Percentiles rank a stretch among this genome's conserved stretches.
Conservation (phyloP, 1,284 basidiomycete genomes). For the Ustilago hordei region DNA sequence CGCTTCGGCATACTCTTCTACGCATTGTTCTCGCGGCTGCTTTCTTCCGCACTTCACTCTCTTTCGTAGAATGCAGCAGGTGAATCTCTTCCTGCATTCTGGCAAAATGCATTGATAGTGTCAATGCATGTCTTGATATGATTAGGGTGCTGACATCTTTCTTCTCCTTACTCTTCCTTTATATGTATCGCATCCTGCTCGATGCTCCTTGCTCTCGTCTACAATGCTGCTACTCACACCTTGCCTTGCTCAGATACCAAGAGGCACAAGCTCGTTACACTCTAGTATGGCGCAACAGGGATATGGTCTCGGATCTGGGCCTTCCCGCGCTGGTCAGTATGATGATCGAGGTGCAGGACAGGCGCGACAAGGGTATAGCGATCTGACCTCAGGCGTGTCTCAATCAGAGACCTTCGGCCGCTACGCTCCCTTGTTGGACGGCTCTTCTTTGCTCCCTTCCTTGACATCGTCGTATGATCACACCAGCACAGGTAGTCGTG, state of each 20-base stretch:
- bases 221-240: neutral
- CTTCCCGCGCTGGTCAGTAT: constrained; percentile 22
- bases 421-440: constrained; percentile 16
- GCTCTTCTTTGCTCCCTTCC: constrained; percentile 15
- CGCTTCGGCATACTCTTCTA: constrained; percentile 2
- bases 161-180: neutral
- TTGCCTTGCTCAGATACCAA: constrained; percentile 7
- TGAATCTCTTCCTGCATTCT: neutral
- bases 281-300: constrained; percentile 31
- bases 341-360: constrained; percentile 20
- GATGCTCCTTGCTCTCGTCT: neutral
- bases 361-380: constrained; percentile 16
- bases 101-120: neutral
- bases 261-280: neutral
- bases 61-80: neutral
- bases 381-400: neutral
- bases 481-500: constrained; percentile 3
- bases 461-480: constrained; percentile 29
- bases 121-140: neutral
- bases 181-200: neutral
- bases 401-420: constrained; percentile 16
- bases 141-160: constrained; percentile 4
- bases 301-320: constrained; percentile 19
- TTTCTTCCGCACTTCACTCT: neutral
- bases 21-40: constrained; percentile 7